Conservation (phyloP, 495 filamentous ascomycete species). For the Aspergillus sclerotiicarbonarius region DNA sequence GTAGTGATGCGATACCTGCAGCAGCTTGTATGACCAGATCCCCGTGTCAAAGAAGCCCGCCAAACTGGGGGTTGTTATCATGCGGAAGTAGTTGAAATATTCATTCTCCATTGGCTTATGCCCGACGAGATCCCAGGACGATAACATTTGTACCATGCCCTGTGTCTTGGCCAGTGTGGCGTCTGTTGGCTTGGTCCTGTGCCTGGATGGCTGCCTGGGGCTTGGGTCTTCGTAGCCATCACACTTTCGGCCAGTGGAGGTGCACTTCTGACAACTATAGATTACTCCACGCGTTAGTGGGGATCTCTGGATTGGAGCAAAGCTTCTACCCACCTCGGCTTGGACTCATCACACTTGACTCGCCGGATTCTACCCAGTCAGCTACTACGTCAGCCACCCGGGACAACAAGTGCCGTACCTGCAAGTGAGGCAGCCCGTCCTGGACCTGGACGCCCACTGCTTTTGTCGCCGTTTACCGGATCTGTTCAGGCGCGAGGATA, state of each 20-base stretch:
- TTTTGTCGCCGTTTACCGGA: neutral
- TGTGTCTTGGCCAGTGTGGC: neutral
- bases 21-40: neutral
- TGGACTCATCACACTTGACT: conserved; percentile 1
- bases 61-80: neutral
- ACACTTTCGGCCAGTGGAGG: neutral
- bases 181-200: neutral
- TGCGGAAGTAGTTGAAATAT: neutral
- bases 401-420: neutral
- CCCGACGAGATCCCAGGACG: neutral
- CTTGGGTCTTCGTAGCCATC: neutral
- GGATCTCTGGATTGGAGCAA: neutral
- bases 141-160: neutral
- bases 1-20: neutral
- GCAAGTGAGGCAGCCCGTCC: neutral
- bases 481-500: neutral
- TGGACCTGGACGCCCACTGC: neutral
- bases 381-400: neutral
- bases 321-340: neutral
- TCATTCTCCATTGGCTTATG: neutral
- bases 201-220: neutral
- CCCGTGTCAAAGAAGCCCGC: neutral
- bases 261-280: neutral
- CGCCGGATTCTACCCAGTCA: neutral
- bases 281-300: neutral